These are phyloP conservation scores for Puccinia horiana DNA, from an alignment of 1,284 basidiomycete genomes.

Conservation along the genomic window DNA sequence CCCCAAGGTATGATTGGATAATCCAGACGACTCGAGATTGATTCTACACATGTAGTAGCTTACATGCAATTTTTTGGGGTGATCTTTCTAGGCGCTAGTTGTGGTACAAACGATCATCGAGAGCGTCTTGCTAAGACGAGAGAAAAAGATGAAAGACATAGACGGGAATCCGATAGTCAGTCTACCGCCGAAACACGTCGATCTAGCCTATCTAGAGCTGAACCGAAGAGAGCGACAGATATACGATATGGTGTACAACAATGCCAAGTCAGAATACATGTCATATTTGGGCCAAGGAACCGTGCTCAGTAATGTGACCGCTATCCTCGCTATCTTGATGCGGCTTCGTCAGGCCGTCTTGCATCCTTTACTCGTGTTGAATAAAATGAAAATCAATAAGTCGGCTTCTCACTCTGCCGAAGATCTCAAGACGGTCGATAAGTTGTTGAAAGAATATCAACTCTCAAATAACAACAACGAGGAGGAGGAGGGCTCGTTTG, in stretches of 20 bases:
- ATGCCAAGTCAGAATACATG: slow-evolving; percentile 45
- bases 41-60: no score
- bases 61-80: slow-evolving; percentile 42
- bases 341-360: slow-evolving; percentile 37
- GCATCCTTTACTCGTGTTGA: slow-evolving; percentile 30
- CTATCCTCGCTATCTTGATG: slow-evolving; percentile 36
- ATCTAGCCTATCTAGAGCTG: slow-evolving; percentile 23
- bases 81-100: slow-evolving; percentile 83
- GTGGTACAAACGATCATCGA: slow-evolving; percentile 84
- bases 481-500: slow-evolving; percentile 15
- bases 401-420: not conserved
- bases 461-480: not conserved
- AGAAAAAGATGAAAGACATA: slow-evolving; percentile 88
- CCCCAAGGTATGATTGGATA: slow-evolving; percentile 31
- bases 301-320: slow-evolving; percentile 33
- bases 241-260: slow-evolving; percentile 43
- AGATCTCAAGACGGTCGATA: not conserved
- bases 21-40: not conserved
- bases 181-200: slow-evolving; percentile 72
- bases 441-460: slow-evolving; percentile 28
- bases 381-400: slow-evolving; percentile 31
- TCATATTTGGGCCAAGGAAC: slow-evolving; percentile 35
- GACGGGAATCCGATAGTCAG: slow-evolving; percentile 81
- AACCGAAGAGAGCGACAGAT: slow-evolving; percentile 31
- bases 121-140: slow-evolving; percentile 81